phyloP scores from a whole-genome alignment of 2,329 filamentous ascomycete species.

The Neoarthrinium moseri region DNA sequence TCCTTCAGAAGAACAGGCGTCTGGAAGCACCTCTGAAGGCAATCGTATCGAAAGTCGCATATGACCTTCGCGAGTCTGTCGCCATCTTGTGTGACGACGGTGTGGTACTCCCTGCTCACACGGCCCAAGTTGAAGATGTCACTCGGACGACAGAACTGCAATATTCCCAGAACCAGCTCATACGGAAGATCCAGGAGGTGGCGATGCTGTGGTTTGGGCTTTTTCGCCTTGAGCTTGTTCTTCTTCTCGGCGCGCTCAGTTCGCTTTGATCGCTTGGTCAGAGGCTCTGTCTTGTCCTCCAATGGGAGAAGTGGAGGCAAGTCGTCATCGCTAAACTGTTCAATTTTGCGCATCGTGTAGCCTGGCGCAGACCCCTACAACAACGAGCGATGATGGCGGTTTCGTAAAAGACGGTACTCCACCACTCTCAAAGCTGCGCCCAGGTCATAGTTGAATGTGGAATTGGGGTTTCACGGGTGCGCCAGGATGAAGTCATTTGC shows the following conservation, averaged over 20 bases:
- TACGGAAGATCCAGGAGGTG: slow-evolving; percentile 48
- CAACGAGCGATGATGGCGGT: too few species aligned
- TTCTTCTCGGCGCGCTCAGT: slow-evolving; percentile 46
- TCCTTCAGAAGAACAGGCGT: slow-evolving; percentile 43
- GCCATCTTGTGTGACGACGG: slow-evolving; percentile 44
- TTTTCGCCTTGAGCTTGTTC: slow-evolving; percentile 37
- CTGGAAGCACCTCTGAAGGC: slow-evolving; percentile 50
- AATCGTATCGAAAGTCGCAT: slow-evolving; percentile 44
- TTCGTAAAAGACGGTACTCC: too few species aligned
- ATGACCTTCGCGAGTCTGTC: slow-evolving; percentile 40
- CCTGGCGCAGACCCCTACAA: too few species aligned
- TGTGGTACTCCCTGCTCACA: slow-evolving; percentile 38
- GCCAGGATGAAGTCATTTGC: too few species aligned
- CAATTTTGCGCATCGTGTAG: slow-evolving; percentile 15
- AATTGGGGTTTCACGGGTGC: too few species aligned
- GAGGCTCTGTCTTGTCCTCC: slow-evolving; percentile 40
- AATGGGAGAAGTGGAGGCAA: slow-evolving; percentile 40
- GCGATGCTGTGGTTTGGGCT: slow-evolving; percentile 25
- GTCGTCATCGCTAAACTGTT: slow-evolving; percentile 29
- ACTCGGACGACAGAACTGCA: slow-evolving; percentile 45
- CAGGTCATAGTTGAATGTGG: too few species aligned
- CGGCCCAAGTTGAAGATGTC: slow-evolving; percentile 47
- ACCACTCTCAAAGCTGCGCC: too few species aligned
- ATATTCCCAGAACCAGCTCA: slow-evolving; percentile 49
- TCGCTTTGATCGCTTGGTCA: slow-evolving; percentile 50